Percentiles rank a stretch among this genome's conserved stretches.
phyloP scores from a whole-genome alignment of 495 filamentous ascomycete genomes.

The Xylaria grammica region DNA sequence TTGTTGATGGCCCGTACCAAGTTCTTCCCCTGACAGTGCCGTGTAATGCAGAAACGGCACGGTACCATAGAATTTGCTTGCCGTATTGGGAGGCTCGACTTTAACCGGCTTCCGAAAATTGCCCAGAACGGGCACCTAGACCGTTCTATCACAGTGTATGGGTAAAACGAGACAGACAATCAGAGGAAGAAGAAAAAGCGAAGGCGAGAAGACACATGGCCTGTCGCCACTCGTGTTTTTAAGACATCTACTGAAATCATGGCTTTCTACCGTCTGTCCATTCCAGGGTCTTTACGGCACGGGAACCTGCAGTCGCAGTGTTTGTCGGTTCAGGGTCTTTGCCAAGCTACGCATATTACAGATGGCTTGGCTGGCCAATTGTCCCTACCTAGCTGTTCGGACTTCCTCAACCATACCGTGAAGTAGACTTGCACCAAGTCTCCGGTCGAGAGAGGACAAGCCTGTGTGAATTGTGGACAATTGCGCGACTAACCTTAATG shows the following conservation, averaged over 20 bases:
- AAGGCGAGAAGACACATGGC: slow-evolving; percentile 8
- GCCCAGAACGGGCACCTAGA: slow-evolving; percentile 25
- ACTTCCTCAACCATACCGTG: background rate
- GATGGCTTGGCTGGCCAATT: slow-evolving; percentile 11
- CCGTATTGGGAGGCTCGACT: slow-evolving; percentile 22
- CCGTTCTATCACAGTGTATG: background rate
- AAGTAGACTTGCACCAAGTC: background rate
- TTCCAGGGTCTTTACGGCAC: background rate
- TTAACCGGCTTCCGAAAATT: slow-evolving; percentile 36
- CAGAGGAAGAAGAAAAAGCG: background rate
- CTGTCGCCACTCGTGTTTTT: background rate
- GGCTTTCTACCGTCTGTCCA: background rate
- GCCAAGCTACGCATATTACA: slow-evolving; percentile 10
- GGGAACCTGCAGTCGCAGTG: background rate
- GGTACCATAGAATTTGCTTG: background rate
- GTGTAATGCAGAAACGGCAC: too few relatives aligned
- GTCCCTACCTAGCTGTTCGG: background rate
- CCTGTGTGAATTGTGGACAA: background rate
- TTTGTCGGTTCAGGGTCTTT: background rate
- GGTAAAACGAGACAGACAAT: background rate
- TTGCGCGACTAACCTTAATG: background rate
- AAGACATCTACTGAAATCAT: background rate
- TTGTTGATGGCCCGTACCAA: background rate
- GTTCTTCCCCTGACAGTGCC: background rate
- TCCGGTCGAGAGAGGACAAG: background rate